These are phyloP conservation scores for Lactarius hatsudake DNA, from an alignment of 768 basidiomycete genomes.

Conservation along the genomic window DNA sequence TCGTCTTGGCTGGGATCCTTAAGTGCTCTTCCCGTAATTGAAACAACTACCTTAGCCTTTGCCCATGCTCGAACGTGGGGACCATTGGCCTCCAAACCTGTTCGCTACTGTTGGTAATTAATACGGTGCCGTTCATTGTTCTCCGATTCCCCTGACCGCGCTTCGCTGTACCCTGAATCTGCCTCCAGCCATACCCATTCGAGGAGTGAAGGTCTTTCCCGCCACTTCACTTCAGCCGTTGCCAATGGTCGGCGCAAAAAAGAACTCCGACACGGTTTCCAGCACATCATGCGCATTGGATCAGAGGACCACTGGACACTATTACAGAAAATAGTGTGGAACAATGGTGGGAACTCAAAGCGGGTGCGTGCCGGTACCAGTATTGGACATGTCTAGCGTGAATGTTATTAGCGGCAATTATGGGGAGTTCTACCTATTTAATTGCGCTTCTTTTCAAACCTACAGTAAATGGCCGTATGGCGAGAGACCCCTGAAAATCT, in stretches of 20 bases:
- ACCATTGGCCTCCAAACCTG: no score
- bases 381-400: neutral
- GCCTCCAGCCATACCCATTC: no score
- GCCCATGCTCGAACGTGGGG: no score
- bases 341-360: neutral
- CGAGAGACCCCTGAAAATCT: neutral
- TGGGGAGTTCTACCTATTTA: neutral
- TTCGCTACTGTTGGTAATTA: no score
- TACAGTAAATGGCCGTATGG: neutral
- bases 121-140: no score
- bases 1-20: no score
- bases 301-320: neutral
- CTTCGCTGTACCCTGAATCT: neutral
- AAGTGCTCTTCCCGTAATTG: no score
- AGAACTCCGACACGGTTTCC: neutral
- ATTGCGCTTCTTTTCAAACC: neutral
- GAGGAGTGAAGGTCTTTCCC: neutral
- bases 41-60: no score
- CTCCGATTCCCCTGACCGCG: no score
- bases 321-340: neutral
- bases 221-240: neutral
- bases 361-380: neutral
- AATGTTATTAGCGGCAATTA: neutral
- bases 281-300: neutral
- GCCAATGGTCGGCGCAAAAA: neutral